Conservation (phyloP, 2,329 filamentous ascomycete genomes). For the Trichoderma asperellum region DNA sequence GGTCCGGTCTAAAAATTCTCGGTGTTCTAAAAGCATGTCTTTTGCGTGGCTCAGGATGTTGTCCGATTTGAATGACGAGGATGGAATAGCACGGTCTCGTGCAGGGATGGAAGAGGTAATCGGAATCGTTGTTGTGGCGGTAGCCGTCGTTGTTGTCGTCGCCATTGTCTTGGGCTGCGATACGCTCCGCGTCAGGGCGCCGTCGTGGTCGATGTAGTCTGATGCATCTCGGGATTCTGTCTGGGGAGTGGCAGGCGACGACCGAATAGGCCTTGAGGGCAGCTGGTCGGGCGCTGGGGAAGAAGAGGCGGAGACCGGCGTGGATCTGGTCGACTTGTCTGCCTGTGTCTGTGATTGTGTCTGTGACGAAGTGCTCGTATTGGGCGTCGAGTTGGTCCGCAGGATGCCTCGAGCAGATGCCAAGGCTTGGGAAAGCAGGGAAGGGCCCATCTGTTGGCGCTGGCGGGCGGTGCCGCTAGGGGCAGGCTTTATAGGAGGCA, state of each 20-base stretch:
- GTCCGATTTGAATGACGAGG: slow-evolving; percentile 41
- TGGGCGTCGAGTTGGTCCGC: slow-evolving; percentile 33
- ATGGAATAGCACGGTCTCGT: slow-evolving; percentile 39
- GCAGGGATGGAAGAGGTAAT: slow-evolving; percentile 37
- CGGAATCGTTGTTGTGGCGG: slow-evolving; percentile 35
- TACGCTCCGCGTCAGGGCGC: slow-evolving; percentile 43
- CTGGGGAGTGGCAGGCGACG: slow-evolving; percentile 10
- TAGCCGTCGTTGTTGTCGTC: slow-evolving; percentile 33
- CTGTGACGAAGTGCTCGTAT: slow-evolving; percentile 9
- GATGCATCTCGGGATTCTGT: slow-evolving; percentile 42
- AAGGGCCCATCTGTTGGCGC: slow-evolving; percentile 55
- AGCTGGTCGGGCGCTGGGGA: not conserved
- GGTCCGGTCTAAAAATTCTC: slow-evolving; percentile 40
- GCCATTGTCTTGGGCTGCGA: slow-evolving; percentile 39
- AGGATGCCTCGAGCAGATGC: slow-evolving; percentile 61
- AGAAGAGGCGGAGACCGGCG: not conserved
- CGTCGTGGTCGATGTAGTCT: slow-evolving; percentile 42
- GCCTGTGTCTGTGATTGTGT: slow-evolving; percentile 1
- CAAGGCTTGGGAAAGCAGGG: slow-evolving; percentile 61
- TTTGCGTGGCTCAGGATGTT: slow-evolving; percentile 42
- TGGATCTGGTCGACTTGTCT: slow-evolving; percentile 4
- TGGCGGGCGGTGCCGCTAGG: slow-evolving; percentile 45
- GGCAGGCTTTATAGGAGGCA: slow-evolving; percentile 49
- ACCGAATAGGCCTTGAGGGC: slow-evolving; percentile 5
- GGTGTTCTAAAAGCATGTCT: slow-evolving; percentile 44